Conservation (phyloP, 1,284 basidiomycete species). For the Phlebopus sp. region DNA sequence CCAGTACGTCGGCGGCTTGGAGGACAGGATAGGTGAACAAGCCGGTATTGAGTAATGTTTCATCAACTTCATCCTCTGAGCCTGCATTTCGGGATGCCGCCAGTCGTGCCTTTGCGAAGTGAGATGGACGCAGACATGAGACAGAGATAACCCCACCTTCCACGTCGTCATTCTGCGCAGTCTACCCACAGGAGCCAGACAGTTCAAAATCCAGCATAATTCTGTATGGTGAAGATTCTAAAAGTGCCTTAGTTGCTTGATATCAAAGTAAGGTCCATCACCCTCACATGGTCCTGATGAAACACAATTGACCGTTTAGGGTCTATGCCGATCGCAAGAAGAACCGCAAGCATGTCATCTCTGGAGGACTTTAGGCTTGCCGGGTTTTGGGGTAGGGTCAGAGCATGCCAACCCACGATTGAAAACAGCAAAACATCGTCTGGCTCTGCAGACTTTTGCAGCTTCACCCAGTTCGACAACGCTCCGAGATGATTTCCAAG, state of each 20-base stretch:
- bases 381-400: slow-evolving; percentile 88
- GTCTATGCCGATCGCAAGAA: slow-evolving; percentile 86
- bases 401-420: slow-evolving; percentile 89
- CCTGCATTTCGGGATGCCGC: slow-evolving; percentile 73
- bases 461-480: slow-evolving; percentile 81
- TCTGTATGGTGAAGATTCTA: slow-evolving; percentile 86
- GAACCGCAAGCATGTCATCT: slow-evolving; percentile 77
- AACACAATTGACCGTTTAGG: slow-evolving; percentile 68
- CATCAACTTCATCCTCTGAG: slow-evolving; percentile 75
- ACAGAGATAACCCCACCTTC: slow-evolving; percentile 60
- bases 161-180: slow-evolving; percentile 92
- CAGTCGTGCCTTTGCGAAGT: slow-evolving; percentile 59
- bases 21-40: slow-evolving; percentile 91
- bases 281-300: slow-evolving; percentile 83
- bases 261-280: not conserved
- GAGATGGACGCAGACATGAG: not conserved
- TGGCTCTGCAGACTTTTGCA: slow-evolving; percentile 61
- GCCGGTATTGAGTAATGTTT: slow-evolving; percentile 79
- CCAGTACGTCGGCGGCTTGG: slow-evolving; percentile 90
- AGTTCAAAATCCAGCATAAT: slow-evolving; percentile 90
- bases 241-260: not conserved
- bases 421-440: slow-evolving; percentile 77
- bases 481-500: slow-evolving; percentile 94
- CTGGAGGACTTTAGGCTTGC: slow-evolving; percentile 58
- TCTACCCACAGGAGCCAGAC: slow-evolving; percentile 80